Conservation (phyloP, 306 rosid genomes). For the Senna tora region DNA sequence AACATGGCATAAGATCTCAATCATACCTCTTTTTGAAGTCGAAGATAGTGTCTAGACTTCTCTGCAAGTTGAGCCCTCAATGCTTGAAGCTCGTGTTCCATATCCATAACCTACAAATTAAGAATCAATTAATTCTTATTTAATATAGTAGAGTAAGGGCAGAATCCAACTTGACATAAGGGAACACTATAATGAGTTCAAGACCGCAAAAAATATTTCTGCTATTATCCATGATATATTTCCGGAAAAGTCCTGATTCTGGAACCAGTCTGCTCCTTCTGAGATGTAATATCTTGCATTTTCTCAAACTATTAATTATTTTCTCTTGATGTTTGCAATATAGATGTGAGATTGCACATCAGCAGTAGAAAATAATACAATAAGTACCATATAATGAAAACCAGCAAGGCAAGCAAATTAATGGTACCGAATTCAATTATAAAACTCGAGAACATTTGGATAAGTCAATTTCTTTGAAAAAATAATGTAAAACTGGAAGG, state of each 20-base stretch:
- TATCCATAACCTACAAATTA: slow-evolving; percentile 84
- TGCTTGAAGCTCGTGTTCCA: slow-evolving; percentile 93
- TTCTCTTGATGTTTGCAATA: not conserved
- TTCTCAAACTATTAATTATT: slow-evolving; percentile 7
- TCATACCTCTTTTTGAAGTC: slow-evolving; percentile 79
- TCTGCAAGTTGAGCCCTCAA: slow-evolving; percentile 81
- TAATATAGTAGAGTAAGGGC: not conserved
- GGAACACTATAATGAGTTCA: slow-evolving; percentile 12
- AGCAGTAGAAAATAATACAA: not conserved
- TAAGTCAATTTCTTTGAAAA: not conserved
- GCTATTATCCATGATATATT: slow-evolving; percentile 18
- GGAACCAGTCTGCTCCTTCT: not conserved
- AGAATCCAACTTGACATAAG: slow-evolving; percentile 4
- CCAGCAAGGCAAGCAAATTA: slow-evolving; percentile 10
- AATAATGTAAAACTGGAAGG: not conserved
- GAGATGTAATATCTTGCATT: slow-evolving; percentile 7
- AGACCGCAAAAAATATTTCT: not conserved
- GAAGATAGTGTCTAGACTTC: slow-evolving; percentile 78
- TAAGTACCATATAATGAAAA: not conserved
- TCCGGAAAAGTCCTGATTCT: not conserved
- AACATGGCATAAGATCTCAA: slow-evolving; percentile 21
- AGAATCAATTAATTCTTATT: slow-evolving; percentile 20
- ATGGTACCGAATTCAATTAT: not conserved
- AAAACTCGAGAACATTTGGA: not conserved
- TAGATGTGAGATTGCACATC: not conserved